These are phyloP conservation scores for Aureobasidium sp. DNA, from an alignment of 2,329 filamentous ascomycete species.

Conservation along the genomic window DNA sequence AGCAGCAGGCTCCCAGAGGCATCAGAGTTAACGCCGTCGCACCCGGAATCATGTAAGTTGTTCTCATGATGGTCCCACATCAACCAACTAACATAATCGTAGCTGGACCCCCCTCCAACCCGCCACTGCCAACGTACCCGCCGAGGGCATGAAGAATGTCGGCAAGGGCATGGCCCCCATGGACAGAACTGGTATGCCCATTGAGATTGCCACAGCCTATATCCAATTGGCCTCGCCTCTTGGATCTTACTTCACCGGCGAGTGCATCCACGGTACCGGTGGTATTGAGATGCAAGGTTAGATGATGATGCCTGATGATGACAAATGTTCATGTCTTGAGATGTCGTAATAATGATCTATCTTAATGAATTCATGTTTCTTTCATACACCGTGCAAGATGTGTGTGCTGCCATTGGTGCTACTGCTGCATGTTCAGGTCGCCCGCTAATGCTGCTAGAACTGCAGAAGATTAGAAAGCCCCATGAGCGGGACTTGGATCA, in stretches of 20 bases:
- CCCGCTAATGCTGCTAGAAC: too few relatives aligned
- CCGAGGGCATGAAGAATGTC: constrained; percentile 21
- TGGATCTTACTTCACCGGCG: constrained; percentile 23
- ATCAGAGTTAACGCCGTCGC: constrained; percentile 44
- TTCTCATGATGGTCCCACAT: background rate
- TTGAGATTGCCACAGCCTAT: constrained; percentile 24
- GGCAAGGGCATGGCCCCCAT: constrained; percentile 22
- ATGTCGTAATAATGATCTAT: background rate
- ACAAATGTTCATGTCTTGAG: background rate
- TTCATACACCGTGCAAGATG: background rate
- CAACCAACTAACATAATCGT: background rate
- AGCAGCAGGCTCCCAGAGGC: constrained; percentile 47
- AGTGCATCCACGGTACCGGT: constrained; percentile 21
- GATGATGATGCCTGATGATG: background rate
- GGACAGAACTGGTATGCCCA: constrained; percentile 25
- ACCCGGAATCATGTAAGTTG: constrained; percentile 21
- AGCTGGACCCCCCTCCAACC: constrained; percentile 36
- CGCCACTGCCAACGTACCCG: constrained; percentile 31
- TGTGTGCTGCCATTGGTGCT: background rate
- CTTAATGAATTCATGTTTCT: background rate
- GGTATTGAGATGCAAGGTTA: constrained; percentile 23
- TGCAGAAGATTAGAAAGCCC: too few relatives aligned
- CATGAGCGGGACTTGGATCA: too few relatives aligned
- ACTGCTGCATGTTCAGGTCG: too few relatives aligned
- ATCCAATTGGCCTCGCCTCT: constrained; percentile 24